Evolutionary conservation across 345 rosid genomes (phyloP).

Genomic region (Linum lewisii): DNA sequence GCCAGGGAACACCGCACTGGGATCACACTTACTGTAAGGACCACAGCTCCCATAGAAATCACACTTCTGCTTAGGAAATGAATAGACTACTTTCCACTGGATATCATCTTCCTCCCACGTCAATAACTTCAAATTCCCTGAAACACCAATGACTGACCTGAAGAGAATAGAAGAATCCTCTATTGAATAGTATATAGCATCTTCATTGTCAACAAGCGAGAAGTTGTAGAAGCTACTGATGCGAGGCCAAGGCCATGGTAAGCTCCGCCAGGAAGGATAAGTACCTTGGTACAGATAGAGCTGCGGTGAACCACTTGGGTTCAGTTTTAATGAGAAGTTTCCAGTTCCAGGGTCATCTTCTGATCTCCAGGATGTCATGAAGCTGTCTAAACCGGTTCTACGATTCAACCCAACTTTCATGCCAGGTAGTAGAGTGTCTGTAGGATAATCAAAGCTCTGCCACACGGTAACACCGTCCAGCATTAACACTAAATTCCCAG

Average conservation of each 20-base stretch:
- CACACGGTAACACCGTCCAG: background rate
- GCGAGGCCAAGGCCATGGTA: background rate
- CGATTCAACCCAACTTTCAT: background rate
- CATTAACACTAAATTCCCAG: conserved; percentile 9
- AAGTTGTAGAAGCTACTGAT: background rate
- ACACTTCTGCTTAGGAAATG: background rate
- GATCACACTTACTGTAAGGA: background rate
- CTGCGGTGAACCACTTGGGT: too few relatives aligned
- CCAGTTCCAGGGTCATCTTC: background rate
- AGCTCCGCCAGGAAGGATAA: background rate
- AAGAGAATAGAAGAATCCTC: background rate
- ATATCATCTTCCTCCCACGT: background rate
- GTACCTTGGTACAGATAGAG: too few relatives aligned
- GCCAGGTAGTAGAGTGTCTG: background rate
- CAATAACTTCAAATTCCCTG: background rate
- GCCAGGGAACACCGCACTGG: background rate
- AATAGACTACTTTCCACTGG: background rate
- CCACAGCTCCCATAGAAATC: background rate
- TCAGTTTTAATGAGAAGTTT: background rate
- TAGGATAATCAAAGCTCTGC: conserved; percentile 12
- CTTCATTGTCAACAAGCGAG: background rate
- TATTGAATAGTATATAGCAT: background rate
- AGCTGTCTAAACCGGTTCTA: background rate
- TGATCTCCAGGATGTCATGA: background rate
- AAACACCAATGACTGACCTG: background rate